These are phyloP conservation scores for Aspergillus quadricinctus DNA, from an alignment of 2,329 filamentous ascomycete genomes.

Conservation along the genomic window DNA sequence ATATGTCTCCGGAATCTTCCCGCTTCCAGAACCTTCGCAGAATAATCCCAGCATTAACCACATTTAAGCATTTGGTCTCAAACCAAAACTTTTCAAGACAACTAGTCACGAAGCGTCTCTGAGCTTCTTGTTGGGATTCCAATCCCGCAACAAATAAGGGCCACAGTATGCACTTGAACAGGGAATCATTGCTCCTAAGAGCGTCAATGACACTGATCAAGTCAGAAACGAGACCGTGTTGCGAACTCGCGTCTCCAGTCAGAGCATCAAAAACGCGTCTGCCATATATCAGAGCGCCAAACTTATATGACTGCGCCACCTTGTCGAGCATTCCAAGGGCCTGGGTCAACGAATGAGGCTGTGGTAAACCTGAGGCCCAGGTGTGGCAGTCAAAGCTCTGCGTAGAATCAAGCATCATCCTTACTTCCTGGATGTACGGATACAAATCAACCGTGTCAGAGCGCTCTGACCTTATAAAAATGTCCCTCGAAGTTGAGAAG, in stretches of 20 bases:
- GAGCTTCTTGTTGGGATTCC: constrained; percentile 6
- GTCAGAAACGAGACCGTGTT: background rate
- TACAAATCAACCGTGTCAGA: too few relatives aligned
- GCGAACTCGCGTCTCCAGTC: background rate
- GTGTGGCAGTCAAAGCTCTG: background rate
- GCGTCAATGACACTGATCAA: constrained; percentile 5
- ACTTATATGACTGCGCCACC: constrained; percentile 10
- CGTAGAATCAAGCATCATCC: constrained; percentile 1
- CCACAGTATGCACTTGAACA: constrained; percentile 23
- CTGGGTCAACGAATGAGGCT: background rate
- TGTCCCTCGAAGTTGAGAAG: constrained; percentile 9
- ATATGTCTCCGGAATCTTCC: too few relatives aligned
- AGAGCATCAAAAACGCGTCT: constrained; percentile 6
- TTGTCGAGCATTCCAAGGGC: background rate
- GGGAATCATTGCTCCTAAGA: constrained; percentile 1
- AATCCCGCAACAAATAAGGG: constrained; percentile 17
- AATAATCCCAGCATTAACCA: constrained; percentile 17
- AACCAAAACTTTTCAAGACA: constrained; percentile 15
- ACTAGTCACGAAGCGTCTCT: constrained; percentile 1
- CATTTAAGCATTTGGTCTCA: constrained; percentile 17
- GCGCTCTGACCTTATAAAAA: background rate
- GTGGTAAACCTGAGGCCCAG: background rate
- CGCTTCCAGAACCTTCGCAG: constrained; percentile 12
- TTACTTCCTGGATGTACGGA: background rate
- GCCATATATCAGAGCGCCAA: constrained; percentile 11